Conservation (phyloP, 2,329 filamentous ascomycete species). For the Passalora sequoiae region DNA sequence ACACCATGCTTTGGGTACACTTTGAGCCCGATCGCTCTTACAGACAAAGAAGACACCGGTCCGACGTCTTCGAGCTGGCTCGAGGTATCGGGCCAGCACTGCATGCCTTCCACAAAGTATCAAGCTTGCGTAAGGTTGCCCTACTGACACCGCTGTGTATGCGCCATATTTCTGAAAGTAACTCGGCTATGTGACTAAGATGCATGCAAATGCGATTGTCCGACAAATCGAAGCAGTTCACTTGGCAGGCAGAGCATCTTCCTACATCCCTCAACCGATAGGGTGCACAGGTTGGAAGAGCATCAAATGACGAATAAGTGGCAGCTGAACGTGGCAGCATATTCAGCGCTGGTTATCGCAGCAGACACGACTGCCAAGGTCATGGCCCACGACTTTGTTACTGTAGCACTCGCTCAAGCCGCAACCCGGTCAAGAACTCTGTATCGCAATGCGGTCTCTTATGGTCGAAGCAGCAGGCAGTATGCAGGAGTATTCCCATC, state of each 20-base stretch:
- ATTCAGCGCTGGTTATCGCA: slow-evolving; percentile 29
- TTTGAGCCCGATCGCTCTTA: slow-evolving; percentile 32
- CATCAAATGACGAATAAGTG: slow-evolving; percentile 22
- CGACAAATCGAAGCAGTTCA: slow-evolving; percentile 21
- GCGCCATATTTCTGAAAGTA: slow-evolving; percentile 22
- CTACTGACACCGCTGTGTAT: slow-evolving; percentile 24
- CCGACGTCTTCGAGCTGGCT: slow-evolving; percentile 28
- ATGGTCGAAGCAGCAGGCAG: slow-evolving; percentile 34
- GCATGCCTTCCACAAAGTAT: slow-evolving; percentile 25
- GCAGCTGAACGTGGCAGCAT: slow-evolving; percentile 30
- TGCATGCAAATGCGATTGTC: slow-evolving; percentile 21
- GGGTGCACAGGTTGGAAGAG: slow-evolving; percentile 13
- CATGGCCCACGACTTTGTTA: slow-evolving; percentile 32
- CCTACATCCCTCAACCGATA: slow-evolving; percentile 25
- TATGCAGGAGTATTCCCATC: slow-evolving; percentile 37
- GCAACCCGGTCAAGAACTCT: slow-evolving; percentile 8
- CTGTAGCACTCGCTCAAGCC: slow-evolving; percentile 34
- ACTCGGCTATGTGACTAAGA: slow-evolving; percentile 16
- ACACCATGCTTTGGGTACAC: slow-evolving; percentile 29
- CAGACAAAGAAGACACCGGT: slow-evolving; percentile 26
- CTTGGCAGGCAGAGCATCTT: slow-evolving; percentile 28
- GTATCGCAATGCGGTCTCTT: slow-evolving; percentile 34
- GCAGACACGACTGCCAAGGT: slow-evolving; percentile 36
- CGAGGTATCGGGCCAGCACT: slow-evolving; percentile 20
- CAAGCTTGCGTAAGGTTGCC: slow-evolving; percentile 15